Evolutionary conservation across 371 early-diverging fungal species (phyloP), one percentile per base, ranked within the genome.

Genomic region (Actinomortierella ambigua): DNA sequence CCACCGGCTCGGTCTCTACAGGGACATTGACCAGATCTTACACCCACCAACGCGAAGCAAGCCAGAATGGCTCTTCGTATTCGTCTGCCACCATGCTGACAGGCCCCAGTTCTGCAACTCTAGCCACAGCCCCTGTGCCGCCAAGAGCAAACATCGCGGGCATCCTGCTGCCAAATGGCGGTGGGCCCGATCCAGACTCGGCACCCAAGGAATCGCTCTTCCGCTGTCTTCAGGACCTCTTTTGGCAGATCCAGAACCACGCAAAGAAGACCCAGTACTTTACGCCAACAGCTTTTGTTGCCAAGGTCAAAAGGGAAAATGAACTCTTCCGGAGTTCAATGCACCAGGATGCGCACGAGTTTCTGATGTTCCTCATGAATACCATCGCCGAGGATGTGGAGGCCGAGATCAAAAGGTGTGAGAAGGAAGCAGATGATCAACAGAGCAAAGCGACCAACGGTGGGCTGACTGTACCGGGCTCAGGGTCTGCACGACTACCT

Each of bases 331-430:
- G 95, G 42, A 90, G 92, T 57, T 93, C 93, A 28, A 90, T 90
- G 87, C 98, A 98, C 75, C 98, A 98, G 73, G 98, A 98, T 78
- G 98, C 97, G 0, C 98, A 98, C 78, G 98, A 98, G 79, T 95
- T 97, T 77, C 79, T 98, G 50, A 98, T 97, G 80, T 98, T 90
- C 77, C 65, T 93, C 13, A 81, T 98, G 14, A 97, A 98, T 76
- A 89, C 90, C 14, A 91, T 98, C 54, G 92, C 92, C 3, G 98
- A 98, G 60, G 91, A 91, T 68, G 90, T 93, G 8, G 80, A 85
- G 44, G 79, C 81, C 44, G 81, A 90, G 34, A n/a, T 62, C 75
- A 81, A 84, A 68, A 81, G 77, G 66, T 53, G 65, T 65, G 65
- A 78, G 55, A 68, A 69, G 53, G 70, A 77, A 41, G 22, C 52